A percentile compares a stretch with the other conserved stretches of the same genome.
These are phyloP conservation scores for Fusarium drepaniforme DNA, from an alignment of 2,329 filamentous ascomycete genomes.

Conservation along the genomic window DNA sequence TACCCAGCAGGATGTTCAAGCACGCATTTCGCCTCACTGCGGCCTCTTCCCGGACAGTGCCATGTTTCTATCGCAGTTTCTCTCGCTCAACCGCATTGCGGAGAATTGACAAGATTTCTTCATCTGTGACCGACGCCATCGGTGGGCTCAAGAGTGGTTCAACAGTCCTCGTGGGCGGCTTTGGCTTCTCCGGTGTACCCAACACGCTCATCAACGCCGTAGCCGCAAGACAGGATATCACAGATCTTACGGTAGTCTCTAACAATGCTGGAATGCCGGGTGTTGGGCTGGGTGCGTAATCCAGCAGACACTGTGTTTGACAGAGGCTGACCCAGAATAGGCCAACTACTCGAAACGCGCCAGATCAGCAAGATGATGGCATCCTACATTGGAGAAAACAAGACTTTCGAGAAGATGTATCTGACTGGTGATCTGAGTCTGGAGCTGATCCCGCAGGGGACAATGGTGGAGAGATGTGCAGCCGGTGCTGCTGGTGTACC, in stretches of 20 bases:
- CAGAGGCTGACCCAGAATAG: constrained; percentile 59
- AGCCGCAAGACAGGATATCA: constrained; percentile 74
- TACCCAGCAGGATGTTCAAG: neutral
- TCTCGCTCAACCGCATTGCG: neutral
- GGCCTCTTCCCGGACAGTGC: neutral
- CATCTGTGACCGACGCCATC: constrained; percentile 75
- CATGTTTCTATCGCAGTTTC: constrained; percentile 1
- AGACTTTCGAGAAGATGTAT: constrained; percentile 90
- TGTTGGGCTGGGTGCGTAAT: constrained; percentile 73
- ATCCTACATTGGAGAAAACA: constrained; percentile 93
- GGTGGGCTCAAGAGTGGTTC: constrained; percentile 81
- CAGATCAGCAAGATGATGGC: constrained; percentile 93
- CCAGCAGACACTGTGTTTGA: constrained; percentile 49
- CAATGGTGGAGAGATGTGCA: constrained; percentile 86
- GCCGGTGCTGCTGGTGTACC: constrained; percentile 89
- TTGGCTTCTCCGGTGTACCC: constrained; percentile 85
- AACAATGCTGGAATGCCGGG: constrained; percentile 92
- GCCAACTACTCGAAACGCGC: constrained; percentile 46
- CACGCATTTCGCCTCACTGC: neutral
- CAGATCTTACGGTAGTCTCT: constrained; percentile 84
- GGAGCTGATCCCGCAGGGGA: constrained; percentile 91
- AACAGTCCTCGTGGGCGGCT: constrained; percentile 82
- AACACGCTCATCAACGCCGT: constrained; percentile 82
- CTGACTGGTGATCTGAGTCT: constrained; percentile 86
- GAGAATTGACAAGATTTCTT: constrained; percentile 81